Evolutionary conservation across 176 grass and related monocot genomes (phyloP), one percentile per base, ranked within the genome.

Genomic region (barley (Hordeum vulgare)): DNA sequence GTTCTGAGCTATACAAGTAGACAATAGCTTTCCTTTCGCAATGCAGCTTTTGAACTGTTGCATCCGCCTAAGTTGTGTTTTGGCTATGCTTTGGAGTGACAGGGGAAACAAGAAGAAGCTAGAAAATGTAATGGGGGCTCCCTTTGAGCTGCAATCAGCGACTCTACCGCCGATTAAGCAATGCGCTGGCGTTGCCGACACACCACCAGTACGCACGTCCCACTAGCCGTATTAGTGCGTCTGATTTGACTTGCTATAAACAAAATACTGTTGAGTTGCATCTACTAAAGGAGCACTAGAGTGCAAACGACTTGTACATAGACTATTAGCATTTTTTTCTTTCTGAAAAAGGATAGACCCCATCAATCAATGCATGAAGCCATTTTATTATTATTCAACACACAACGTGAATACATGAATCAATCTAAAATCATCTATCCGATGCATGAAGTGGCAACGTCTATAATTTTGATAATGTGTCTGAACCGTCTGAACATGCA

Each of bases 141-240:
- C 63, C 31, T 63, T 28, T 6, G 74, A 70, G 74, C 47, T 29
- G 40, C 69, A 47, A 13, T 78, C 49, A 35, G 29, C 12, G 10
- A 45, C 21, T 29, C 40, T 77, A 1, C 17, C 5, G 28, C 56
- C 44, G 35, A 28, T 45, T 33, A 26, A 24, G 26, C 37, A 20
- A 83, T n/a, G 77, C 66, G 78, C 11, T 82, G 21, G 49, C 29
- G 80, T 20, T 64, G 84, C 79, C 59, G 76, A 77, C 76, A 84
- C 57, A 76, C 49, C 57, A 76, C 49, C 29, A 65, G 59, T 67
- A 78, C 80, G 41, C 20, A 18, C 51, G 17, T 15, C 24, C 70
- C 56, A 35, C 61, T 34, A 63, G 41, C 24, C 68, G 0, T 27
- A 51, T 53, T 27, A 20, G 73, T 51, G 28, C 69, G n/a, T 67